These are phyloP conservation scores for Dioscorea zingiberensis DNA, from an alignment of 106 monocot genomes.

Conservation along the genomic window DNA sequence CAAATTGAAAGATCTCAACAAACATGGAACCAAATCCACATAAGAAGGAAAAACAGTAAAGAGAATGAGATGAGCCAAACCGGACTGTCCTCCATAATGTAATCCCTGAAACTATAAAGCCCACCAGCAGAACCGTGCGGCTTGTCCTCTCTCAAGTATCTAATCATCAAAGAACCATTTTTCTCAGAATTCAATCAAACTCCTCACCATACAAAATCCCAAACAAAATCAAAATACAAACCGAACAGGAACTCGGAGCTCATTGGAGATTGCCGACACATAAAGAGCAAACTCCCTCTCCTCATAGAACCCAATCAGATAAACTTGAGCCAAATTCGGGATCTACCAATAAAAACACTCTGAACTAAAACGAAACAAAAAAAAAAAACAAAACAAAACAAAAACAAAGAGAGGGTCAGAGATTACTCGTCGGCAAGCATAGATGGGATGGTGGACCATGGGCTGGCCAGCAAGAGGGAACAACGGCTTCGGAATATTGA, in stretches of 20 bases:
- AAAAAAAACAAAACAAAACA: not conserved
- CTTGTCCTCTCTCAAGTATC: slow-evolving; percentile 92
- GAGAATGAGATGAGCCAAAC: slow-evolving; percentile 17
- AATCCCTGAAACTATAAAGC: slow-evolving; percentile 76
- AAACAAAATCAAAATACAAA: slow-evolving; percentile 5
- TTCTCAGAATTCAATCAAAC: not conserved
- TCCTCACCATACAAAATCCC: no score
- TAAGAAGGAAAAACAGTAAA: no score
- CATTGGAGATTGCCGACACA: slow-evolving; percentile 82
- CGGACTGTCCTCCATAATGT: slow-evolving; percentile 90
- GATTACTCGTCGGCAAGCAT: slow-evolving; percentile 9
- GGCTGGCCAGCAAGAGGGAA: slow-evolving; percentile 12
- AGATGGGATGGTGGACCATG: slow-evolving; percentile 8
- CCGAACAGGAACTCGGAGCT: slow-evolving; percentile 92
- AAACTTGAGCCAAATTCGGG: slow-evolving; percentile 84
- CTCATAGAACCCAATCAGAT: slow-evolving; percentile 91
- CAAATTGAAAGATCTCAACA: no score
- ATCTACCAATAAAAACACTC: slow-evolving; percentile 36
- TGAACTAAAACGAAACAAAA: not conserved
- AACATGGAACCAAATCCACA: no score
- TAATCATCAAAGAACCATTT: slow-evolving; percentile 12
- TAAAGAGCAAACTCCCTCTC: slow-evolving; percentile 86
- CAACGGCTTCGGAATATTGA: slow-evolving; percentile 12
- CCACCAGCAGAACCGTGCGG: slow-evolving; percentile 95
- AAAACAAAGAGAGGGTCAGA: not conserved